Evolutionary conservation across 345 rosid genomes (phyloP), one percentile per base, ranked within the genome.

Genomic region (Eucalyptus caleyi): DNA sequence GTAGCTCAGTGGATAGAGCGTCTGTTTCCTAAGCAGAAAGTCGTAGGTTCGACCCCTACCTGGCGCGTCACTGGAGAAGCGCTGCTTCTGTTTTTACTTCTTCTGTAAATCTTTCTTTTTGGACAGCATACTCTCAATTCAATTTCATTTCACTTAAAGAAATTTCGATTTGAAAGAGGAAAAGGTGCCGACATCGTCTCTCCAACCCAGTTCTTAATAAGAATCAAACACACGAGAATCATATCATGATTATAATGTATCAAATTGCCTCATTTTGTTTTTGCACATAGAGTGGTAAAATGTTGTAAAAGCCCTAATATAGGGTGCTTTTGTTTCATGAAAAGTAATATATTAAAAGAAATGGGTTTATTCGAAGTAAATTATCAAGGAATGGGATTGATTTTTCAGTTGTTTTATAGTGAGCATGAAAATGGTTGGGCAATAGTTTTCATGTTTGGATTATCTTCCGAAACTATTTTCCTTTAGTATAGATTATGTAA

Each of bases 1-100:
- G 97, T 96, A 96, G 99, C 98, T 95, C 99, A 96, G 98, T 96
- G 97, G 96, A 96, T 95, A 95, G 97, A 96, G 99, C 97, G 96
- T 96, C 96, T 95, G 96, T 90, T 96, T 96, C 98, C 98, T 97
- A 96, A 97, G 98, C 96, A 95, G 98, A 96, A 96, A 95, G 99
- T 89, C 97, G 96, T 91, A 97, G 96, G 95, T 96, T 97, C 98
- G 96, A 96, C 96, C 99, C 96, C 97, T 94, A 90, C 94, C 96
- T 93, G 98, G 96, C 96, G 99, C 96, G 96, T 13, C 9, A 16
- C 16, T 6, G 47, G 3, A 9, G 82, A 34, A 72, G 82, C 72
- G 5, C 4, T 30, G 12, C 37, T 14, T 62, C n/a, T n/a, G n/a
- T n/a, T 62, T 23, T 2, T 23, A 23, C 6, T 24, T 56, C 30